Evolutionary conservation across 495 filamentous ascomycete species (phyloP), one percentile per base, ranked within the genome.

Genomic region (Penicillium egyptiacum): DNA sequence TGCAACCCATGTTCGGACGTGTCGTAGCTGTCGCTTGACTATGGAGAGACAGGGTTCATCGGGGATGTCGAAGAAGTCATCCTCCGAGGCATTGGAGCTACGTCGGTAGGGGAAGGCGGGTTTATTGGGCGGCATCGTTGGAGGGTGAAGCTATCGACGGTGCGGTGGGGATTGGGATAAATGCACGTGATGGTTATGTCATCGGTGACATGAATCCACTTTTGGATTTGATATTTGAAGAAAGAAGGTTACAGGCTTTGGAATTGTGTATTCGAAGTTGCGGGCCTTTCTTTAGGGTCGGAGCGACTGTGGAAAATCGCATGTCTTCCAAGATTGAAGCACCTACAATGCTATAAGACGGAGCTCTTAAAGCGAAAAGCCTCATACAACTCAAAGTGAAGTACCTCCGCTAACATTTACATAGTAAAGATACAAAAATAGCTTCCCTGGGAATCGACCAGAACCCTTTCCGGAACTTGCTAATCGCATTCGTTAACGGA

Each of bases 21-120:
- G 68, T 45, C 74, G 66, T 12, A 77, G 52, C 53, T 75, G 71
- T 0, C 70, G 73, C 58, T 74, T 77, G 28, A 59, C 53, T 12
- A 77, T 61, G 3, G 69, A 55, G 5, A 62, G 43, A 23, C 53
- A 56, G 2, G 73, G 65, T 57, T 77, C 74, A 25, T 77, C 74
- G 40, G 71, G 67, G 50, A 77, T 73, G 42, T 77, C 74, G 57
- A 77, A 77, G 57, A 77, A 77, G 50, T 77, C 74, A n/a, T 63
- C 59, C 50, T 77, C 74, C 25, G 71, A 77, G 44, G 66, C 56
- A 37, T 60, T 58, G 8, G 74, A 75, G 57, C 61, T 67, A 56
- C 72, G 60, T 22, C 74, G 73, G 25, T 61, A 64, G 30, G 67
- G 72, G 33, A 71, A 62, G 40, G 53, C 39, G 16, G 55, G 28